phyloP scores from a whole-genome alignment of 2,329 filamentous ascomycete genomes.

The Clonostachys solani region DNA sequence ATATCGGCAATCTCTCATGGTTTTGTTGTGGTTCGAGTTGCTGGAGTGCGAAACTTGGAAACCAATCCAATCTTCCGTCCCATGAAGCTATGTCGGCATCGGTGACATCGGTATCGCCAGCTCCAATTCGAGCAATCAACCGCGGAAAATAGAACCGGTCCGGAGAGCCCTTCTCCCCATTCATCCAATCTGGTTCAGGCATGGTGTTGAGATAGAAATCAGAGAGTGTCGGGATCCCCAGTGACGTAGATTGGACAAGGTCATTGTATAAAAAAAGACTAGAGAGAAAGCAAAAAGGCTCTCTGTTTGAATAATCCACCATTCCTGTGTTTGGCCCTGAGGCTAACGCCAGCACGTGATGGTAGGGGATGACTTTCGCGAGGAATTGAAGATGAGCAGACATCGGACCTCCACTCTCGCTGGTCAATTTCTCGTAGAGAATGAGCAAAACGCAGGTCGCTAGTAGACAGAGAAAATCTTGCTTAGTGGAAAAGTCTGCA shows the following conservation, averaged over 20 bases:
- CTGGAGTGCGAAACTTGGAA: constrained; percentile 9
- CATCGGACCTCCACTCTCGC: constrained; percentile 5
- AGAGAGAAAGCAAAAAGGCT: constrained; percentile 6
- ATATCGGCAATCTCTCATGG: background rate
- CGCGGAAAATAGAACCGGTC: constrained; percentile 6
- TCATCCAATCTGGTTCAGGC: background rate
- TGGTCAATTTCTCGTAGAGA: constrained; percentile 9
- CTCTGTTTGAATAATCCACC: background rate
- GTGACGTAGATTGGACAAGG: constrained; percentile 8
- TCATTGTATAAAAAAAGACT: constrained; percentile 11
- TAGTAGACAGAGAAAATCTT: constrained; percentile 4
- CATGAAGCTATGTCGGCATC: constrained; percentile 7
- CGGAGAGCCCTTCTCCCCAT: background rate
- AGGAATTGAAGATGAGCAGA: constrained; percentile 7
- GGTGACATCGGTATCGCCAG: constrained; percentile 5
- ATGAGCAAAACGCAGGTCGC: constrained; percentile 8
- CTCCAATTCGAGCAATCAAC: constrained; percentile 7
- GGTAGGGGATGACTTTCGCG: constrained; percentile 2
- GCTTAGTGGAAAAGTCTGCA: too few species aligned
- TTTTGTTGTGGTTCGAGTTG: background rate
- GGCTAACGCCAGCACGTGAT: background rate
- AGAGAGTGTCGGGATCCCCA: constrained; percentile 5
- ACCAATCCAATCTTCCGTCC: constrained; percentile 9
- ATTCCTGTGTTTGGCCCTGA: background rate
- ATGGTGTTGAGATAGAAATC: constrained; percentile 5